Evolutionary conservation across 78 protist species (phyloP).

Genomic region (Emiliania huxleyi): DNA sequence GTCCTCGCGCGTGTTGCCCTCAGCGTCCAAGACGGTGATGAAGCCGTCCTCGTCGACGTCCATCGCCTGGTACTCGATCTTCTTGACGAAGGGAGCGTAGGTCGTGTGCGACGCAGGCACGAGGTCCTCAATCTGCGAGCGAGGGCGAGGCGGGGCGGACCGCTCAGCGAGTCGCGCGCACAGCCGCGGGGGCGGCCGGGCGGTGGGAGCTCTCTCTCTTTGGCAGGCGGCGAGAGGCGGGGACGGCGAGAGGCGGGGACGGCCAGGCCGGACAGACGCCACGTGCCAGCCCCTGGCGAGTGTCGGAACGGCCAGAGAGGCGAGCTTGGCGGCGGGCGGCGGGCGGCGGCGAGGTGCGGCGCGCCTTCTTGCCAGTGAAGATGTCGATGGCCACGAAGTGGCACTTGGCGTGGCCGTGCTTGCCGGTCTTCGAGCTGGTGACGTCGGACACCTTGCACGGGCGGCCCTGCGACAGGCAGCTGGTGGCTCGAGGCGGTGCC

Average conservation of each 20-base stretch:
- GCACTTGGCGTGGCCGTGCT: conserved; percentile 99
- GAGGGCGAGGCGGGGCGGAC: too few relatives aligned
- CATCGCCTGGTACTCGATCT: conserved; percentile 76
- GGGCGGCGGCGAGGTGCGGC: background rate
- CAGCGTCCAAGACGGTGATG: conserved; percentile 55
- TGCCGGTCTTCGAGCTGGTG: conserved; percentile 97
- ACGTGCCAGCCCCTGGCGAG: too few relatives aligned
- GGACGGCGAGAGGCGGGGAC: background rate
- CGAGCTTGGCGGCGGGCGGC: too few relatives aligned
- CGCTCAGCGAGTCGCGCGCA: too few relatives aligned
- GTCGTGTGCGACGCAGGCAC: conserved; percentile 94
- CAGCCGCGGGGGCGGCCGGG: too few relatives aligned
- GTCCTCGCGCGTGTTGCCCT: conserved; percentile 68
- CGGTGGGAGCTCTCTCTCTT: too few relatives aligned
- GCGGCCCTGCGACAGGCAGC: too few relatives aligned
- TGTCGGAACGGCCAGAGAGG: too few relatives aligned
- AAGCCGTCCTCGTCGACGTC: conserved; percentile 73
- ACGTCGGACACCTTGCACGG: conserved; percentile 84
- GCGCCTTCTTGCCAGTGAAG: conserved; percentile 93
- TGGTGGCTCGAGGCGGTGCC: too few relatives aligned
- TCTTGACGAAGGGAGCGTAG: conserved; percentile 83
- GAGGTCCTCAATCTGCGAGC: conserved; percentile 78
- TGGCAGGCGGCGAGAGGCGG: background rate
- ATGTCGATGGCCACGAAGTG: conserved; percentile 89
- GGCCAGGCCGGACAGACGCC: too few relatives aligned